phyloP scores from a whole-genome alignment of 2,329 filamentous ascomycete genomes.

The Penicillium griseofulvum region DNA sequence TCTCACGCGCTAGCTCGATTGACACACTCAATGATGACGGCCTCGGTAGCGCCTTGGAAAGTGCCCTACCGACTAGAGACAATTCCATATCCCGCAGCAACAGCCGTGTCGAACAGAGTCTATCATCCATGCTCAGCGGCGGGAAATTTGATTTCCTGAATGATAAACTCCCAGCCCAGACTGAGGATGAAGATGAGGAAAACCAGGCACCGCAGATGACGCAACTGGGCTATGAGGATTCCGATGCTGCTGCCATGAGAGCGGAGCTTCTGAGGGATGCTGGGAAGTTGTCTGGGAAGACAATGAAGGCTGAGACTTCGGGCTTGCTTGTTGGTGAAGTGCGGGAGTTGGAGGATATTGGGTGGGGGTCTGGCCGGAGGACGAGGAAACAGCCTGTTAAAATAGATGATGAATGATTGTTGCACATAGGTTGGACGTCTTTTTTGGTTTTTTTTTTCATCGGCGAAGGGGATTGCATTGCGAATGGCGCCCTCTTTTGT shows the following conservation, averaged over 20 bases:
- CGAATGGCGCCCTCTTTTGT: conserved; percentile 16
- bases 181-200: conserved; percentile 31
- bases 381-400: conserved; percentile 33
- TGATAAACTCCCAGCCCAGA: conserved; percentile 20
- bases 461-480: conserved; percentile 16
- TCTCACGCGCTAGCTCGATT: conserved; percentile 50
- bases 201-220: conserved; percentile 44
- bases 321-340: conserved; percentile 29
- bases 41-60: conserved; percentile 38
- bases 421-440: neutral
- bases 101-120: conserved; percentile 28
- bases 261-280: conserved; percentile 52
- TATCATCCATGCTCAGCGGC: conserved; percentile 33
- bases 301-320: conserved; percentile 13
- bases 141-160: conserved; percentile 33
- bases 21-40: conserved; percentile 49
- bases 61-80: conserved; percentile 17
- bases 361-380: conserved; percentile 36
- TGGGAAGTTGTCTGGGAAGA: conserved; percentile 43
- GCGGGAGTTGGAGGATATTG: conserved; percentile 33
- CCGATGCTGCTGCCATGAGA: conserved; percentile 55
- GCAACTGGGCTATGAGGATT: conserved; percentile 50
- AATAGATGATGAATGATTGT: conserved; percentile 17
- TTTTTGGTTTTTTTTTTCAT: conserved; percentile 1
- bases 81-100: conserved; percentile 27